These are phyloP conservation scores for Inosperma sp. DNA, from an alignment of 768 basidiomycete genomes.

Conservation along the genomic window DNA sequence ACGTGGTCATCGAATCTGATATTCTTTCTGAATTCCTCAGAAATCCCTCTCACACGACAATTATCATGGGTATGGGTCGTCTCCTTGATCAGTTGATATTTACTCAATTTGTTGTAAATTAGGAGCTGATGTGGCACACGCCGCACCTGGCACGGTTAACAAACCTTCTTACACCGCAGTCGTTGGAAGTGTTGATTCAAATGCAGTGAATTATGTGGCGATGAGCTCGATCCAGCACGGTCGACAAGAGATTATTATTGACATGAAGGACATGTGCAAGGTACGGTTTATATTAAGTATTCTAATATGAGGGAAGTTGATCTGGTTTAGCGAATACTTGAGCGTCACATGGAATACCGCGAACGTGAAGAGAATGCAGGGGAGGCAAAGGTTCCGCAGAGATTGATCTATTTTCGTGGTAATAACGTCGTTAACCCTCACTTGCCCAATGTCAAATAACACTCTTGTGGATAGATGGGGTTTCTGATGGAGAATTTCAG, in stretches of 20 bases:
- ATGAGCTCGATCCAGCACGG: conserved; percentile 56
- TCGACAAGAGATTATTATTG: conserved; percentile 57
- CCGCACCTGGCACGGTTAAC: conserved; percentile 65
- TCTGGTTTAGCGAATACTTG: conserved; percentile 44
- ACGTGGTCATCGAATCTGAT: conserved; percentile 59
- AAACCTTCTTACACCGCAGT: conserved; percentile 73
- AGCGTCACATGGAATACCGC: conserved; percentile 52
- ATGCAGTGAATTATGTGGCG: conserved; percentile 59
- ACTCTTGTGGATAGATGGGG: conserved; percentile 41
- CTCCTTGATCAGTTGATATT: not conserved
- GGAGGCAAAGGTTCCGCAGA: conserved; percentile 38
- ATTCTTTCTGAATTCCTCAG: conserved; percentile 47
- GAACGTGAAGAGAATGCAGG: conserved; percentile 46
- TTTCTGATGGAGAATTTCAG: conserved; percentile 46
- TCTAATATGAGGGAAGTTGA: not conserved
- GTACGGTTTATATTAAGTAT: conserved; percentile 28
- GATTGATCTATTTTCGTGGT: conserved; percentile 71
- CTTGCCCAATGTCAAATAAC: conserved; percentile 8
- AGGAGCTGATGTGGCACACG: conserved; percentile 79
- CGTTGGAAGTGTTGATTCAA: conserved; percentile 68
- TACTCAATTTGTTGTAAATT: not conserved
- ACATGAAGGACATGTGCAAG: conserved; percentile 56
- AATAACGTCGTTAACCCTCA: conserved; percentile 20
- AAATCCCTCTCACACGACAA: conserved; percentile 63
- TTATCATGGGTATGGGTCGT: conserved; percentile 58